A percentile compares a stretch with the other conserved stretches of the same genome.
Conservation (phyloP, 331 rosid genomes). For the Malus hybrid region DNA sequence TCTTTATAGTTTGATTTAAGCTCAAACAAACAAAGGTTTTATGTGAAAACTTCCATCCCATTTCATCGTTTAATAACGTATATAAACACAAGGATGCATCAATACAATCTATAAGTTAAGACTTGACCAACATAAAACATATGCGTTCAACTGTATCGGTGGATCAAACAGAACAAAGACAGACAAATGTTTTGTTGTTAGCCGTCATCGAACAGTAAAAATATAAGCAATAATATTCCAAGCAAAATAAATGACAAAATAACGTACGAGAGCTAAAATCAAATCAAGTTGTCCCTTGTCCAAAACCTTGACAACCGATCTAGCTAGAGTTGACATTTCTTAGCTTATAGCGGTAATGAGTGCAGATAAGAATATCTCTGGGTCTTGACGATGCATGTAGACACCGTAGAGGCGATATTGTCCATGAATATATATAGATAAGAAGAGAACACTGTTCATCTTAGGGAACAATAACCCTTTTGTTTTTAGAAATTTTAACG, state of each 20-base stretch:
- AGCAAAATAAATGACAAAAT: background rate
- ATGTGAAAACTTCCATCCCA: background rate
- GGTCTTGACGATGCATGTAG: background rate
- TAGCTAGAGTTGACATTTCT: background rate
- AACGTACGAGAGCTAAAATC: background rate
- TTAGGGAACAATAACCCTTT: no score
- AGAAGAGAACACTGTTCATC: background rate
- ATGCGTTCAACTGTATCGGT: background rate
- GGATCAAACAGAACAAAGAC: background rate
- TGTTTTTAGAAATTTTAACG: no score
- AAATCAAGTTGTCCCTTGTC: background rate
- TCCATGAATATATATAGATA: background rate
- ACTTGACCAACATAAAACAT: background rate
- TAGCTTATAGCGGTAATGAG: background rate
- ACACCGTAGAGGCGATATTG: background rate
- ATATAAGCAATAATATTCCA: no score
- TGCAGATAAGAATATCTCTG: background rate
- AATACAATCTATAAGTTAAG: background rate
- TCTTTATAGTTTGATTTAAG: background rate
- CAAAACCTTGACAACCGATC: background rate
- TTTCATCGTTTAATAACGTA: background rate
- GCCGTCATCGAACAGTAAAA: background rate
- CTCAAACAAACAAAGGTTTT: background rate
- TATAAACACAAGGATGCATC: background rate
- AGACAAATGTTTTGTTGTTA: background rate